Evolutionary conservation across 805 yeast species (phyloP), one percentile per base, ranked within the genome.

Genomic region (Sugiyamaella floridensis): DNA sequence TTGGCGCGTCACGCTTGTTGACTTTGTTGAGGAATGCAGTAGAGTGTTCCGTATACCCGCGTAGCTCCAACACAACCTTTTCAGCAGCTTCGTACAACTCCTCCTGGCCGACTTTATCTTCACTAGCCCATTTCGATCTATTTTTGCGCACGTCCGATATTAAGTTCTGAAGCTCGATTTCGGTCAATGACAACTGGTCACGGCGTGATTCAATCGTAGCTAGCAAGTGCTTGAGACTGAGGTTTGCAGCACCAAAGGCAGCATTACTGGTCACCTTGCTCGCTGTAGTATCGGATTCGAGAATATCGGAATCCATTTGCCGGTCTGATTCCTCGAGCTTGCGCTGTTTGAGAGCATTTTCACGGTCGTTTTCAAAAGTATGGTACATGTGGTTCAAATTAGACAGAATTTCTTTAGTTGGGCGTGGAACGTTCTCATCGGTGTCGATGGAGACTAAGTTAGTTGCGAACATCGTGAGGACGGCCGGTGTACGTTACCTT

Each of bases 1-100:
- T 93, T 7, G 99, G 99, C 0, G 99, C 99, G 63, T 93, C 99
- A 52, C 99, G 78, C 66, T 93, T 93, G 54, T 93, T 88, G n/a
- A 93, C 99, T 64, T 88, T 87, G 70, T 90, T 93, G 59, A 93
- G 74, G 64, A 93, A 93, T 0, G 98, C 96, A 1, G 97, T 89
- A 0, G 97, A 89, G 69, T 93, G 98, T 63, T 93, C 97, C 0
- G 99, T 92, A 60, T 85, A 88, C 6, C 92, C 87, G 63, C 99
- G 77, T 32, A 93, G 72, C 62, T 93, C 98, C 58, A 83, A 72
- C 0, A 92, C 90, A 1, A 93, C 99, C 63, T 89, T 90, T 62
- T 93, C 99, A 63, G 97, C 92, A 0, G 97, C 96, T 61, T 95
- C 99, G 64, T 93, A 93, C 19, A 93, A 76, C 67, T 95, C 99